Evolutionary conservation across 495 filamentous ascomycete species (phyloP).

Genomic region (Glonium stellatum): DNA sequence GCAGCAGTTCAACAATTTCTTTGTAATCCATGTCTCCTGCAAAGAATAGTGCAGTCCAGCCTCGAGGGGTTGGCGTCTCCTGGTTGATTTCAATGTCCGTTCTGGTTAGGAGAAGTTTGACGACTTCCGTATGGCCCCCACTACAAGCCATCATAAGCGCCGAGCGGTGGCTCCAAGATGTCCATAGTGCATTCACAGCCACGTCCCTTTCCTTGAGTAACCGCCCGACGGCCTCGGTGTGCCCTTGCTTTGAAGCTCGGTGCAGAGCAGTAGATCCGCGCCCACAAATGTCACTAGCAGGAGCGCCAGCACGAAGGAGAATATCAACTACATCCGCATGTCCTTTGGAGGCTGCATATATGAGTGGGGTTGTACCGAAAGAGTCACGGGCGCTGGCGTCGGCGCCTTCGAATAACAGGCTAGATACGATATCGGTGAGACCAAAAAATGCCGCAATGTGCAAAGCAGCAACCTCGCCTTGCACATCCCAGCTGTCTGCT

Average conservation of each 20-base stretch:
- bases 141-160: conserved; percentile 6
- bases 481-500: conserved; percentile 16
- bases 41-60: conserved; percentile 8
- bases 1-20: conserved; percentile 27
- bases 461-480: conserved; percentile 9
- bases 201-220: conserved; percentile 8
- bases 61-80: neutral
- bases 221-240: conserved; percentile 1
- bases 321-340: conserved; percentile 9
- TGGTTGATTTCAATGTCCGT: conserved; percentile 14
- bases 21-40: conserved; percentile 4
- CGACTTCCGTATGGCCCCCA: neutral
- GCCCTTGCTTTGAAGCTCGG: neutral
- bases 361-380: conserved; percentile 5
- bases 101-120: conserved; percentile 2
- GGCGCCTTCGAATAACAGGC: conserved; percentile 6
- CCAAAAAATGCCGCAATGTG: conserved; percentile 14
- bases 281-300: conserved; percentile 2
- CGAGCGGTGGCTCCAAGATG: conserved; percentile 2
- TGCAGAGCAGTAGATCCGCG: conserved; percentile 16
- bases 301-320: conserved; percentile 6
- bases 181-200: conserved; percentile 7
- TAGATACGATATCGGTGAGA: conserved; percentile 2
- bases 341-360: conserved; percentile 8
- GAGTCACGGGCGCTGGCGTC: conserved; percentile 11